Base-by-base conservation (phyloP, 169 alveolate species). In the Cryptosporidium meleagridis region DNA sequence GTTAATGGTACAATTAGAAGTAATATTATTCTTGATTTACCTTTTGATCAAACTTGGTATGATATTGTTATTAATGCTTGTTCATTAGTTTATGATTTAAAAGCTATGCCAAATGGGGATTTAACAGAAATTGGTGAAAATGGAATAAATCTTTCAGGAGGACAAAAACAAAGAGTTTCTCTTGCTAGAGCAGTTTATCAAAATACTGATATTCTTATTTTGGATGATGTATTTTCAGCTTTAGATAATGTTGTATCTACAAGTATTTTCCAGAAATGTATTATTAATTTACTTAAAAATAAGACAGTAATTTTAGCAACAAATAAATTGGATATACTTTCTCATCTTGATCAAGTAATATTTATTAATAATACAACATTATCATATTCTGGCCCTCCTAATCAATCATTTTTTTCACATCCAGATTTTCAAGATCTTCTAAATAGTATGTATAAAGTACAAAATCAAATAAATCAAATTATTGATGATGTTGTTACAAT, bases 161-260 rank as follows among this genome's bases (percentile, higher is more conserved):
- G 97, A 14, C 94, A 95, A 72, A 95, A 93, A 91, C 95, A 95
- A 51, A 75, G 96, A 61, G 70, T 95, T 21, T 65, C 95, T 14
- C 69, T 95, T 23, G 97, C 97, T 3, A 92, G 97, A 92, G 97
- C 97, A 61, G 80, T 93, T 80, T 95, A 95, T 80, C 70, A 93
- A 35, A 85, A 92, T 31, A 91, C 93, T 61, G 96, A 95, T 52
- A 84, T 94, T 14, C 89, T 91, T 80, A 52, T 95, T 26, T 85
- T 94, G 33, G 97, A 95, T 91, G 96, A 95, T 84, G 95, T 95
- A 0, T 61, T 94, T 55, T 91, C 95, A 8, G 95, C 97, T n/a
- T 86, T 95, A 37, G 97, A 95, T 86, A 87, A 94, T 3, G 72
- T 84, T 23, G 95, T 93, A 39, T 96, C 95, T 18, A 87, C 85